phyloP scores from a whole-genome alignment of 805 yeast species.

The Kluyveromyces starmeri region DNA sequence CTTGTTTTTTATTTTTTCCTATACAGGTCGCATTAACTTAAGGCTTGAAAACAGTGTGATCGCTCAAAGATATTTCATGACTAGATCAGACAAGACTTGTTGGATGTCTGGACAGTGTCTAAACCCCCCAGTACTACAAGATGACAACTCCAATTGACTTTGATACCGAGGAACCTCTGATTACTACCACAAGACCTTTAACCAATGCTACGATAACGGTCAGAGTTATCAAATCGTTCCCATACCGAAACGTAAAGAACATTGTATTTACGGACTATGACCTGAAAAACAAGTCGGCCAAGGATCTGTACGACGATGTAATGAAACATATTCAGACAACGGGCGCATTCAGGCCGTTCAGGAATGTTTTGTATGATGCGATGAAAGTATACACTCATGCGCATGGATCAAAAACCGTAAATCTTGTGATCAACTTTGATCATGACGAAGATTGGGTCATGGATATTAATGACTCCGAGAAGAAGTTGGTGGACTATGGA shows the following conservation, averaged over 20 bases:
- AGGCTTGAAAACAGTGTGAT: too few relatives aligned
- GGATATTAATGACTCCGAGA: conserved; percentile 31
- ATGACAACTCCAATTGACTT: conserved; percentile 21
- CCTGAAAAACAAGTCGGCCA: conserved; percentile 58
- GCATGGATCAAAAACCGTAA: conserved; percentile 89
- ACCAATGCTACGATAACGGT: conserved; percentile 69
- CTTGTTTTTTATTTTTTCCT: conserved; percentile 16
- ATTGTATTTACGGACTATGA: conserved; percentile 61
- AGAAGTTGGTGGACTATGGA: conserved; percentile 42
- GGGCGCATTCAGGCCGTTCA: conserved; percentile 72
- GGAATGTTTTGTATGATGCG: conserved; percentile 65
- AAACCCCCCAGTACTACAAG: too few relatives aligned
- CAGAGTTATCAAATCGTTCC: conserved; percentile 83
- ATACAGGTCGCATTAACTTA: too few relatives aligned
- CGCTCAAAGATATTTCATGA: too few relatives aligned
- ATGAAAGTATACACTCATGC: conserved; percentile 89
- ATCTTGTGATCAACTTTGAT: conserved; percentile 82
- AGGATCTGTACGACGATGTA: conserved; percentile 48
- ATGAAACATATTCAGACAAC: conserved; percentile 39
- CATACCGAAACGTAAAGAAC: conserved; percentile 80
- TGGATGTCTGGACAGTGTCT: too few relatives aligned
- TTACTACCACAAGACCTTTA: conserved; percentile 64
- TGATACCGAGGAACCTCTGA: conserved; percentile 61
- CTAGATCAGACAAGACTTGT: too few relatives aligned
- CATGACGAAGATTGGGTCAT: conserved; percentile 68